A percentile compares a stretch with the other conserved stretches of the same genome.
Evolutionary conservation across 2,329 filamentous ascomycete species (phyloP).

Genomic region (Neurospora sp.): DNA sequence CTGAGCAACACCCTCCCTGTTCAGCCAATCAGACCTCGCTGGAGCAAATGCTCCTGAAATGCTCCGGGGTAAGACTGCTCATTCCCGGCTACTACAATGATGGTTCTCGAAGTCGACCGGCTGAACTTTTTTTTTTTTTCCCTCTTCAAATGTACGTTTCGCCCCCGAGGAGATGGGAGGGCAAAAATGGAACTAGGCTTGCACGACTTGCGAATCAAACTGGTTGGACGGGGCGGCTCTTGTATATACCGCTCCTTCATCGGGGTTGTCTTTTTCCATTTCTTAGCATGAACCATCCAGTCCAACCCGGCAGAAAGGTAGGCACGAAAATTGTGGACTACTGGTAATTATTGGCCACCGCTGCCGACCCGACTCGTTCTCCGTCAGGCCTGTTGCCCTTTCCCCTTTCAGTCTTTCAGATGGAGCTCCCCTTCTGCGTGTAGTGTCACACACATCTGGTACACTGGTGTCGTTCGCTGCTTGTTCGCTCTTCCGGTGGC

Average conservation of each 20-base stretch:
- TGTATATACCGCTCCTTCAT: neutral
- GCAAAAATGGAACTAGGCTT: neutral
- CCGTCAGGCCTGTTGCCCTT: neutral
- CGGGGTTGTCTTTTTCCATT: neutral
- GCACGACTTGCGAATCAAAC: neutral
- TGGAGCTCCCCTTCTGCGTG: neutral
- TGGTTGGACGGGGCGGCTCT: neutral
- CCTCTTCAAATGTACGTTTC: neutral
- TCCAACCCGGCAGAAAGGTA: neutral
- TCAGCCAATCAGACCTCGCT: neutral
- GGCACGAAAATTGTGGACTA: neutral
- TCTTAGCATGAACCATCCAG: neutral
- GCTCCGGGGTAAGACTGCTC: neutral
- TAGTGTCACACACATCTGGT: neutral
- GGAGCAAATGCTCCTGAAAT: neutral
- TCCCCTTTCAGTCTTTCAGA: neutral
- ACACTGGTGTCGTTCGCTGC: neutral
- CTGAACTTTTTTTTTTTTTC: neutral
- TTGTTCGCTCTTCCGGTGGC: neutral
- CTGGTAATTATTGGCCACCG: neutral
- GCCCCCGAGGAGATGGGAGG: neutral
- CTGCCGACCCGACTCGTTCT: neutral
- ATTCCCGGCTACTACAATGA: neutral
- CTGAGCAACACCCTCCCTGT: too few species aligned
- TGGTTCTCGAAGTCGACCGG: neutral